These are phyloP conservation scores for Canna indica DNA, from an alignment of 176 grass and related monocot species.

Conservation along the genomic window DNA sequence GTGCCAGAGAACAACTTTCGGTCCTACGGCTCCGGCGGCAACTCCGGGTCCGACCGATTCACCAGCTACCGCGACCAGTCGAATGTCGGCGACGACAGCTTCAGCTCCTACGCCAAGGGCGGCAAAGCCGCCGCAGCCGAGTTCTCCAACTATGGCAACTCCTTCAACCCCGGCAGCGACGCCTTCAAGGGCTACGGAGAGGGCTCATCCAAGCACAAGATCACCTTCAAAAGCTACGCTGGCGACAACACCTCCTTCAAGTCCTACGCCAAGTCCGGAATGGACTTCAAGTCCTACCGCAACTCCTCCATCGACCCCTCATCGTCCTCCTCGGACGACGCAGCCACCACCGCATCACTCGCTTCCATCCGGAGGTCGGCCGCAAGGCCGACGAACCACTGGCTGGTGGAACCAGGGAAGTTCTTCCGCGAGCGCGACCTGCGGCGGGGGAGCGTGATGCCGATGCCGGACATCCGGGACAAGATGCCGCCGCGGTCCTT, in stretches of 20 bases:
- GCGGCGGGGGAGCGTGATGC: slow-evolving; percentile 1
- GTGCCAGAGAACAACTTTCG: slow-evolving; percentile 15
- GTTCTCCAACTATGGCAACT: slow-evolving; percentile 13
- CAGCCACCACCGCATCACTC: neutral
- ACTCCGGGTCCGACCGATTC: slow-evolving; percentile 5
- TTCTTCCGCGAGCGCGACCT: slow-evolving; percentile 17
- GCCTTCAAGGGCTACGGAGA: slow-evolving; percentile 16
- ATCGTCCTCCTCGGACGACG: neutral
- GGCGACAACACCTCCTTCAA: slow-evolving; percentile 8
- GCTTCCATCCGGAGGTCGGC: neutral
- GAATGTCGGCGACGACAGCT: slow-evolving; percentile 18
- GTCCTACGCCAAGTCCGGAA: neutral
- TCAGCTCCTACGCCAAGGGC: slow-evolving; percentile 14
- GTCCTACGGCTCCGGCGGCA: slow-evolving; percentile 7
- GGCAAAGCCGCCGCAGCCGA: neutral
- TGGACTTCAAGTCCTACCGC: slow-evolving; percentile 4
- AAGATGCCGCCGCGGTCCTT: slow-evolving; percentile 13
- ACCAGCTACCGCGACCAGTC: slow-evolving; percentile 15
- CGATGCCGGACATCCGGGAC: slow-evolving; percentile 19
- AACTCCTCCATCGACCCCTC: slow-evolving; percentile 4
- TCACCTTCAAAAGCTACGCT: slow-evolving; percentile 3
- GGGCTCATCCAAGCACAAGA: neutral
- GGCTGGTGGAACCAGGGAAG: slow-evolving; percentile 17
- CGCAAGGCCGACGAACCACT: neutral
- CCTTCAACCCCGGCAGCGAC: slow-evolving; percentile 13